Conservation (phyloP, 2,329 filamentous ascomycete genomes). For the Aspergillus piperis region DNA sequence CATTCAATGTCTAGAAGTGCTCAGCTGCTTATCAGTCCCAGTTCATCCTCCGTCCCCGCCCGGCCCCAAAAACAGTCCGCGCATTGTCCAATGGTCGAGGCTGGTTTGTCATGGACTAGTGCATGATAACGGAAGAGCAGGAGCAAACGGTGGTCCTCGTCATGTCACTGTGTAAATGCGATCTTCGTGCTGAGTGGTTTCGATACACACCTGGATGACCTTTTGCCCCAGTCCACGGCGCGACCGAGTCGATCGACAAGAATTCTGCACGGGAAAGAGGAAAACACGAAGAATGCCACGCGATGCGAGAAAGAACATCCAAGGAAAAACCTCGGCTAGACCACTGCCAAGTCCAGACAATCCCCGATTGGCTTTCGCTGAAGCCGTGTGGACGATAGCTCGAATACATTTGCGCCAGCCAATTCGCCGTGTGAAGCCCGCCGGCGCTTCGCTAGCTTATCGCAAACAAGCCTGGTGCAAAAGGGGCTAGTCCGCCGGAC, state of each 20-base stretch:
- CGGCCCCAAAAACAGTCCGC: neutral
- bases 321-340: neutral
- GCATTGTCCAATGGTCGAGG: neutral
- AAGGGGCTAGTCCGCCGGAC: neutral
- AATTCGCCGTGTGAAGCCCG: neutral
- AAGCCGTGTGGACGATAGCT: neutral
- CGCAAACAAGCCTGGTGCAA: constrained; percentile 16
- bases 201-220: neutral
- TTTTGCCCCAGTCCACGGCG: neutral
- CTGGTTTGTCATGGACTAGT: neutral
- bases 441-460: constrained; percentile 16
- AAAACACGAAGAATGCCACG: neutral
- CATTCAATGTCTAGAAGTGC: too few species aligned
- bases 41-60: neutral
- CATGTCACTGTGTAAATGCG: neutral
- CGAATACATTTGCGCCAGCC: neutral
- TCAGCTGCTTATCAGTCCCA: neutral
- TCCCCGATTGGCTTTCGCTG: neutral
- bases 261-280: neutral
- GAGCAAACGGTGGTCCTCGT: neutral
- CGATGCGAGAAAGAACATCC: neutral
- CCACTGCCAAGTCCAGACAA: neutral
- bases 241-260: neutral
- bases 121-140: neutral
- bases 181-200: neutral